These are phyloP conservation scores for Pseudogymnoascus sp. DNA, from an alignment of 2,329 filamentous ascomycete genomes.

Conservation along the genomic window DNA sequence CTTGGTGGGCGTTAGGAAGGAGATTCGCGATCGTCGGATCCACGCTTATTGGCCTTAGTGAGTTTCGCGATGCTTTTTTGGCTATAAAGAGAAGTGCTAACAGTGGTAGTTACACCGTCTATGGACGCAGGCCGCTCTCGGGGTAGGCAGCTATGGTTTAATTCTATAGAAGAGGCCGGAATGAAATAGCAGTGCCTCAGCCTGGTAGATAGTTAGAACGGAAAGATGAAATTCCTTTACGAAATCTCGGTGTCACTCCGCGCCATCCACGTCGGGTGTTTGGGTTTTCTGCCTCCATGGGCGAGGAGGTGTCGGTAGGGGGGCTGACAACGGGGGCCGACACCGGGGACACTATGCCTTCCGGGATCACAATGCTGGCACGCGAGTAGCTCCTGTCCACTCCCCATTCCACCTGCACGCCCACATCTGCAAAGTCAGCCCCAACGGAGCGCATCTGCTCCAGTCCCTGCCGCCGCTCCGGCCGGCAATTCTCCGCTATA, in stretches of 20 bases:
- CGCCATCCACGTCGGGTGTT: background rate
- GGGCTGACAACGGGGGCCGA: background rate
- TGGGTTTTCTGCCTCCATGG: background rate
- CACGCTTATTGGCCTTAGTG: slow-evolving; percentile 23
- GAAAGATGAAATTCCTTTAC: background rate
- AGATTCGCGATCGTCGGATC: slow-evolving; percentile 30
- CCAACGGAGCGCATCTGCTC: background rate
- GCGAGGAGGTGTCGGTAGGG: background rate
- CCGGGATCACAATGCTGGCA: no score
- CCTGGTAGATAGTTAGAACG: background rate
- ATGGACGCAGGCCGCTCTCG: background rate
- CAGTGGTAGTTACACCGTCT: background rate
- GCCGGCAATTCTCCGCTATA: background rate
- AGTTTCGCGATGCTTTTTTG: slow-evolving; percentile 9
- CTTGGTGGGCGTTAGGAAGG: slow-evolving; percentile 31
- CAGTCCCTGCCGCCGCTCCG: background rate
- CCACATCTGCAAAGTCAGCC: background rate
- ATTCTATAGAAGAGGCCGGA: background rate
- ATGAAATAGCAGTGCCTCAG: background rate
- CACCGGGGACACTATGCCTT: background rate
- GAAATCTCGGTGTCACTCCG: background rate
- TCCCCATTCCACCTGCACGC: background rate
- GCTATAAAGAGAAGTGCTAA: background rate
- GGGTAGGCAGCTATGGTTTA: background rate
- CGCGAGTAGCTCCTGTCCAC: background rate